These are phyloP conservation scores for Rhizopogon vulgaris DNA, from an alignment of 768 basidiomycete genomes.

Conservation along the genomic window DNA sequence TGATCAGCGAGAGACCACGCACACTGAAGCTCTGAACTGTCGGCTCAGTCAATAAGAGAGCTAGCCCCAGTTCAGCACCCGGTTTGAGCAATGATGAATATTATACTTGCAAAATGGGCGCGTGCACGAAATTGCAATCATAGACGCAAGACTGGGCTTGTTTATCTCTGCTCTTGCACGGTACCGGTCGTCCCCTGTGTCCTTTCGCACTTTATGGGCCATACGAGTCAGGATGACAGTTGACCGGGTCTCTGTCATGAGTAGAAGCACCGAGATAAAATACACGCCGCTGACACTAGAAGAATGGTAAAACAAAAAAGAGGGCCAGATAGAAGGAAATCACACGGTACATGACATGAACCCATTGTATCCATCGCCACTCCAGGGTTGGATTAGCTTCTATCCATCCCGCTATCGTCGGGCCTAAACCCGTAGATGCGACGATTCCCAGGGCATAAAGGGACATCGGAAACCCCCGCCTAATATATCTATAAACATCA, in stretches of 20 bases:
- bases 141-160: slow-evolving; percentile 41
- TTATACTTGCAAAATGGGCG: slow-evolving; percentile 58
- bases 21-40: slow-evolving; percentile 71
- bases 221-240: slow-evolving; percentile 63
- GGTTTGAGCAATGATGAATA: background rate
- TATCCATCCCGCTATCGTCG: slow-evolving; percentile 60
- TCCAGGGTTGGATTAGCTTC: slow-evolving; percentile 49
- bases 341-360: slow-evolving; percentile 51
- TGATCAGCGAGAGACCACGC: slow-evolving; percentile 14
- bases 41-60: slow-evolving; percentile 46
- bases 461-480: slow-evolving; percentile 76
- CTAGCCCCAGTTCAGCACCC: slow-evolving; percentile 8
- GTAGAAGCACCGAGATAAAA: slow-evolving; percentile 40
- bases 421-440: slow-evolving; percentile 57
- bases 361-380: slow-evolving; percentile 87
- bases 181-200: slow-evolving; percentile 59
- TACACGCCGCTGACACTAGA: slow-evolving; percentile 48
- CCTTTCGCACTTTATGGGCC: slow-evolving; percentile 57
- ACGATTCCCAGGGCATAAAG: slow-evolving; percentile 60
- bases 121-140: slow-evolving; percentile 67
- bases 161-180: slow-evolving; percentile 61
- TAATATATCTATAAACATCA: slow-evolving; percentile 17
- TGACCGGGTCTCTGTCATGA: slow-evolving; percentile 70
- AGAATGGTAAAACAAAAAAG: background rate
- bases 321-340: background rate